These are phyloP conservation scores for Aspergillus ostianus DNA, from an alignment of 495 filamentous ascomycete genomes.

Conservation along the genomic window DNA sequence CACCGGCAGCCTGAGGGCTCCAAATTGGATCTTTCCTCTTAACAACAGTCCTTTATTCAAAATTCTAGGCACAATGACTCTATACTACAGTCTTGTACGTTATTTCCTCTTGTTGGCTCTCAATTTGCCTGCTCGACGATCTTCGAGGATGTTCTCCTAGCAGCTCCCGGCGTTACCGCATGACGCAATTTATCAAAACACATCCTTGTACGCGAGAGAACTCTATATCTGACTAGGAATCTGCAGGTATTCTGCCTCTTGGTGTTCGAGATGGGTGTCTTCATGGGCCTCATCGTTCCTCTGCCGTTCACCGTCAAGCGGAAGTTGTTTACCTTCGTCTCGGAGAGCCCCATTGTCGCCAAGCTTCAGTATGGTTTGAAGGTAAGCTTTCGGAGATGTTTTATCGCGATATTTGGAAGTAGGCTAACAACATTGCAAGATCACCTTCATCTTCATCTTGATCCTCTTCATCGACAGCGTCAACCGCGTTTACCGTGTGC, in stretches of 20 bases:
- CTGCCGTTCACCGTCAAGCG: constrained; percentile 83
- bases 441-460: constrained; percentile 96
- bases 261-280: constrained; percentile 89
- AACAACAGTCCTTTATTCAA: constrained; percentile 1
- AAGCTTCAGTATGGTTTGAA: constrained; percentile 80
- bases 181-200: background rate
- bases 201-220: background rate
- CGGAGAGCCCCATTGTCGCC: constrained; percentile 79
- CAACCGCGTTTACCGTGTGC: constrained; percentile 96
- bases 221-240: constrained; percentile 9
- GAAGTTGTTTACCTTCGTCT: constrained; percentile 90
- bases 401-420: background rate
- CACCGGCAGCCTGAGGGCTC: constrained; percentile 13
- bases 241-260: constrained; percentile 87
- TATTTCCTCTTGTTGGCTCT: background rate
- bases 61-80: constrained; percentile 73
- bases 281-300: constrained; percentile 87
- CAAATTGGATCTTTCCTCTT: constrained; percentile 10
- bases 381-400: constrained; percentile 37
- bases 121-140: background rate
- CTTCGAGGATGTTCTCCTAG: constrained; percentile 6
- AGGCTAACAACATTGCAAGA: constrained; percentile 50
- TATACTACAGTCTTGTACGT: constrained; percentile 97
- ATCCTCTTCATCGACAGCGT: constrained; percentile 98
- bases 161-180: background rate